Evolutionary conservation across 169 alveolate species (phyloP), one percentile per base, ranked within the genome.

Genomic region (Theileria luwenshuni): DNA sequence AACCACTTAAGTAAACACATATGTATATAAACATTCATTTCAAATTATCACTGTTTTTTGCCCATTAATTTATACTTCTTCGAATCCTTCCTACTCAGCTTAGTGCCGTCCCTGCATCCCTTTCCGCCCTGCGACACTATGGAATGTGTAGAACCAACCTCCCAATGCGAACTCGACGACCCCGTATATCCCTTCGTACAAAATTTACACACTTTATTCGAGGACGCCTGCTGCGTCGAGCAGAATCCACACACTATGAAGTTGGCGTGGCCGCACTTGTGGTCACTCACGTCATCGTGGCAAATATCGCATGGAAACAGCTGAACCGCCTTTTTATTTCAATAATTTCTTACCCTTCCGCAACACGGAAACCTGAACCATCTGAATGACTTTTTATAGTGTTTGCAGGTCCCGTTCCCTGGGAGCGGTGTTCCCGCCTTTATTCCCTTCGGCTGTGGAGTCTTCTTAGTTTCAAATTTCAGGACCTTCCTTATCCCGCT

Each of bases 281-380:
- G 96, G 62, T 90, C 94, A 63, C 83, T 84, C 43, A 64, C 76
- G 30, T 69, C 94, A 71, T 92, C 96, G 71, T 92, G 96, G 85
- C 96, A 92, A 28, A 64, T 59, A 74, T 92, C 96, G 76, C 96
- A 92, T 6, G 96, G 94, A 68, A 83, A 92, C 13, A 91, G 92
- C 93, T 89, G 76, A 3, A 27, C 30, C 28, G 30, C 3, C 42
- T 38, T 23, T 17, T 21, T 19, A 38, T 12, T 0, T 42, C 8
- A 0, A 17, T 2, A 5, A 65, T 23, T 8, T 21, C 86, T 13
- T 70, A 79, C 94, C 88, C 90, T 91, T 52, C 92, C 92, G 51
- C 96, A 92, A 68, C 96, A 92, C 12, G 96, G 96, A 70, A 92
- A 92, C 64, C 96, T 84, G 52, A 87, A 90, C 96, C 96, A 92